Evolutionary conservation across 345 rosid genomes (phyloP), one percentile per base, ranked within the genome.

Genomic region (Hirschfeldia incana): DNA sequence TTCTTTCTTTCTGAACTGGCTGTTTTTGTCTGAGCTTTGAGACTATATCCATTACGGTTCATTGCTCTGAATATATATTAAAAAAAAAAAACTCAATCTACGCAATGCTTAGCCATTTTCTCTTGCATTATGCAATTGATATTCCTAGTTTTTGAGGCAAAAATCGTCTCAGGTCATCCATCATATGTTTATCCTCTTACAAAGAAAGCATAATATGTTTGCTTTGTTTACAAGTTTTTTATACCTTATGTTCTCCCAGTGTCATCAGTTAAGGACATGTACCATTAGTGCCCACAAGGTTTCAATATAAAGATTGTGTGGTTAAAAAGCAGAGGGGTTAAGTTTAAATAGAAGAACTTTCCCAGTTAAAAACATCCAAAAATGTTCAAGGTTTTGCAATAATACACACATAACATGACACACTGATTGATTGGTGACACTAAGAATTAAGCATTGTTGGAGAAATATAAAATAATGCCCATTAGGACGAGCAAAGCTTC

Each of bases 101-200:
- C 44, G 34, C 65, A 68, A 34, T 33, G 46, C 33, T 60, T 73
- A 2, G 46, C 15, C 74, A 60, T 55, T 73, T 60, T 79, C 70
- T 68, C 62, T 49, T 59, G 1, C 51, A 55, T 26, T 73, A 79
- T 79, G 82, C 82, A 79, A 73, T 67, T 74, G 78, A 79, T 79
- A 79, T 79, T 73, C 82, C 69, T 67, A 79, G 82, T 79, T 79
- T 39, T 39, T 39, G 46, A 39, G 46, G 46, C 46, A 33, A 33
- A 33, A 33, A 33, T 33, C 7, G 36, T 33, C 36, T 33, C 36
- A 33, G 36, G 36, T 33, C 36, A 33, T 33, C 13, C 46, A 39
- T 39, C 46, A 9, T 39, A 39, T 39, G 46, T 39, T 39, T 39
- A 39, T 39, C 46, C 46, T 39, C 46, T 39, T 39, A 39, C 46